phyloP scores from a whole-genome alignment of 1,284 basidiomycete species.

The Leccinum subatratum region DNA sequence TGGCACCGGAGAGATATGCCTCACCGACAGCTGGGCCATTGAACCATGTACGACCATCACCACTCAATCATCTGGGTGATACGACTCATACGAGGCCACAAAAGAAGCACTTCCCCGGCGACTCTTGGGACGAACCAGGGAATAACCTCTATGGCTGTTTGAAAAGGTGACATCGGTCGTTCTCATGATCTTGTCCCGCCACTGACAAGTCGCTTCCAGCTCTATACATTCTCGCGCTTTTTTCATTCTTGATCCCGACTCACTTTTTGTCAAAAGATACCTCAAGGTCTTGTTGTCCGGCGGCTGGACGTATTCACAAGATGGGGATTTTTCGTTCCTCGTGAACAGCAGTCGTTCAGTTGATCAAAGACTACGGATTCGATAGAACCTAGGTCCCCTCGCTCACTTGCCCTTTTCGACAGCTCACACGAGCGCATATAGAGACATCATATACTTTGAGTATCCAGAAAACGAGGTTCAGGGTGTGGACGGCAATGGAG shows the following conservation, averaged over 20 bases:
- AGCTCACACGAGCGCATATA: slow-evolving; percentile 19
- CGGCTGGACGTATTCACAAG: slow-evolving; percentile 69
- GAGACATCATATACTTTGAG: slow-evolving; percentile 71
- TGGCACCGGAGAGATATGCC: slow-evolving; percentile 58
- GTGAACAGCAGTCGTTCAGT: slow-evolving; percentile 50
- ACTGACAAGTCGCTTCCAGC: slow-evolving; percentile 26
- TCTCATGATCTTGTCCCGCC: neutral
- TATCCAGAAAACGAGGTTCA: slow-evolving; percentile 50
- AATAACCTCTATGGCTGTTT: slow-evolving; percentile 84
- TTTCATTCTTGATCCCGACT: neutral
- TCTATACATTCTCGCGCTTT: slow-evolving; percentile 26
- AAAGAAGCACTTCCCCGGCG: slow-evolving; percentile 63
- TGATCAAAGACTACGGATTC: slow-evolving; percentile 84
- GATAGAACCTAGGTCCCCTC: slow-evolving; percentile 66
- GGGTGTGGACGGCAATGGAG: slow-evolving; percentile 27
- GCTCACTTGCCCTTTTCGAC: neutral
- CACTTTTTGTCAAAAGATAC: slow-evolving; percentile 43
- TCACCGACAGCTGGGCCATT: slow-evolving; percentile 83
- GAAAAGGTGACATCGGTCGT: slow-evolving; percentile 54
- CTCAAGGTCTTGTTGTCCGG: slow-evolving; percentile 77
- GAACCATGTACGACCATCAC: slow-evolving; percentile 54
- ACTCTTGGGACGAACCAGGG: slow-evolving; percentile 59
- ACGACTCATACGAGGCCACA: neutral
- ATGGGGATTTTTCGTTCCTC: slow-evolving; percentile 62
- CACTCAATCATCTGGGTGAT: neutral